Evolutionary conservation across 2,329 filamentous ascomycete genomes (phyloP), one percentile per base, ranked within the genome.

Genomic region (Sodiomyces alkalinus): DNA sequence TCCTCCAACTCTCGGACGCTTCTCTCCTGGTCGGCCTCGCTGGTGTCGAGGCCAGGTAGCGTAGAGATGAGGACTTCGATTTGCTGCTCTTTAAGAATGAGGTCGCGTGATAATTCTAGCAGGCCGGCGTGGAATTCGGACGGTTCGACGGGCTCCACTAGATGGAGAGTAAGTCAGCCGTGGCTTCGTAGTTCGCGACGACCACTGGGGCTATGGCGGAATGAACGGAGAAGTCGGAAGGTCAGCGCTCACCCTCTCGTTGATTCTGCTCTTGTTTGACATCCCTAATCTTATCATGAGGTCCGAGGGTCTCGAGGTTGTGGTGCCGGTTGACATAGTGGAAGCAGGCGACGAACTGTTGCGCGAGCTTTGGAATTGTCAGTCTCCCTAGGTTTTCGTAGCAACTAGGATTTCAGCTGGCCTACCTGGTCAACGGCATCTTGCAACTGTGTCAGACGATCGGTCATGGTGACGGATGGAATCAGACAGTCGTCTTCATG

Each of bases 371-470:
- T 27, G 27, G 14, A 9, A 5, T n/a, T 6, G 19, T 30, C 14
- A 33, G 22, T 19, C 4, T 2, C 15, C 6, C 5, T 20, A 22
- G 20, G 12, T 25, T 7, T 15, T 15, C 3, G 23, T 15, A 17
- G 14, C 8, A 14, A 17, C n/a, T n/a, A n/a, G n/a, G n/a, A n/a
- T 4, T 17, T 13, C 20, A 14, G 23, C 33, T 26, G 9, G 26
- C 52, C 19, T 56, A 81, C 80, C 64, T 85, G 74, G 45, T 90
- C 81, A 35, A 87, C 70, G 51, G 80, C 76, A 57, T 90, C 80
- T 53, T 92, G 82, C 33, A 90, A 62, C 51, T 90, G 81, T 2
- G 82, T 87, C 33, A 92, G 64, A 36, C 77, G 64, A 47, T 92
- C 82, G 17, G 68, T 67, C 74, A 83, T 83, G 6, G 38, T 52